Percentiles rank a stretch among this genome's conserved stretches.
phyloP scores from a whole-genome alignment of 768 basidiomycete genomes.

The Fomitopsis serialis region DNA sequence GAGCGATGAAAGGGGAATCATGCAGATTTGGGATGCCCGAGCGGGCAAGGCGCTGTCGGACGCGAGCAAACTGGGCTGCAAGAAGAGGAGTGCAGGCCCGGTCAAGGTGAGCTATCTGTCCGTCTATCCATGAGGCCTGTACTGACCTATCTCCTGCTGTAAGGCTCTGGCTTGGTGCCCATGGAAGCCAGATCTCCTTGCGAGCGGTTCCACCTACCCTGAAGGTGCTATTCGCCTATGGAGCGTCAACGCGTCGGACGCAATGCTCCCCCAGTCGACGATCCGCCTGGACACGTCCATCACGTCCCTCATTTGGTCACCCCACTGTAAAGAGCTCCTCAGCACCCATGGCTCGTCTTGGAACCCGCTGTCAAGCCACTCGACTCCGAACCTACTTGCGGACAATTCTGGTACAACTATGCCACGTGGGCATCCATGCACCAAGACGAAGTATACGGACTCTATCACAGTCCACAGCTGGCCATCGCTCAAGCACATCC shows the following conservation, averaged over 20 bases:
- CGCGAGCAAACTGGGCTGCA: constrained; percentile 28
- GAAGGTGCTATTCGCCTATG: constrained; percentile 57
- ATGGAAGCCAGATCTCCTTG: constrained; percentile 63
- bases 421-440: constrained; percentile 13
- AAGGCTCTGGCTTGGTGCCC: constrained; percentile 75
- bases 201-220: constrained; percentile 59
- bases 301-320: constrained; percentile 56
- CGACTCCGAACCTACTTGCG: constrained; percentile 4
- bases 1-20: constrained; percentile 34
- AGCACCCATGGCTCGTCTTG: constrained; percentile 55
- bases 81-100: constrained; percentile 38
- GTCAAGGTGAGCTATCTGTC: constrained; percentile 31
- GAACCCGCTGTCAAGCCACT: constrained; percentile 13
- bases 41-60: constrained; percentile 26
- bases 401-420: background rate
- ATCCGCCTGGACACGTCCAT: constrained; percentile 43
- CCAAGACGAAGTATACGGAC: constrained; percentile 29
- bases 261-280: constrained; percentile 43
- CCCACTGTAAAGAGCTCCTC: constrained; percentile 52
- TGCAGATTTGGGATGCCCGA: constrained; percentile 41
- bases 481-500: constrained; percentile 45
- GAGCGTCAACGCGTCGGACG: constrained; percentile 40
- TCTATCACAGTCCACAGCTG: constrained; percentile 48
- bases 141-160: background rate
- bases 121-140: background rate